These are phyloP conservation scores for Linnemannia hyalina DNA, from an alignment of 192 early-diverging fungal species.

Conservation along the genomic window DNA sequence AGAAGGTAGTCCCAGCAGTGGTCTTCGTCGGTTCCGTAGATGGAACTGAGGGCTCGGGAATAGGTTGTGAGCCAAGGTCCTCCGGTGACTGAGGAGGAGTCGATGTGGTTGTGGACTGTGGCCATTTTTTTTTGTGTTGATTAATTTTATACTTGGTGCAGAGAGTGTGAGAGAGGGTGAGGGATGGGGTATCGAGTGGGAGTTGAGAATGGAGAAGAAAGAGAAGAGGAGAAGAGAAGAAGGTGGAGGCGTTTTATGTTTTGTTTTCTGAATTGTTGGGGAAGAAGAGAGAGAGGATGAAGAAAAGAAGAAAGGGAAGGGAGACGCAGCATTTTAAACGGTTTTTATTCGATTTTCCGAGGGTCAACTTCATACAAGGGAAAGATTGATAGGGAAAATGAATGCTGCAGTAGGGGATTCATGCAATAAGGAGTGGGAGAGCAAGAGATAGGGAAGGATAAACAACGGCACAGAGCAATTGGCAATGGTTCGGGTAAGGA, in stretches of 20 bases:
- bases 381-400: not conserved
- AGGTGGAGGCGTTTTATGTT: not conserved
- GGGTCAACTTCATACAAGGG: not conserved
- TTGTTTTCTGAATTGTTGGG: not conserved
- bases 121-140: slow-evolving; percentile 5
- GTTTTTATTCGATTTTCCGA: not conserved
- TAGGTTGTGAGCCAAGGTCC: slow-evolving; percentile 38
- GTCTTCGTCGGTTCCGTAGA: slow-evolving; percentile 46
- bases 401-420: not conserved
- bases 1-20: slow-evolving; percentile 44
- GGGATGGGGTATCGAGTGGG: not conserved
- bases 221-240: not conserved
- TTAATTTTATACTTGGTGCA: not conserved
- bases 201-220: not conserved
- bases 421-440: not conserved
- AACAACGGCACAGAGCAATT: not conserved
- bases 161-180: not conserved
- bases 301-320: not conserved
- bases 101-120: slow-evolving; percentile 27
- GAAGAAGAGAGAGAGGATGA: not conserved
- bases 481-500: not conserved
- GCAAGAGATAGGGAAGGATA: not conserved
- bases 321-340: not conserved
- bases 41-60: slow-evolving; percentile 44
- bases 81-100: not conserved